Evolutionary conservation across 2,329 filamentous ascomycete species (phyloP).

Genomic region (Fusarium sp.): DNA sequence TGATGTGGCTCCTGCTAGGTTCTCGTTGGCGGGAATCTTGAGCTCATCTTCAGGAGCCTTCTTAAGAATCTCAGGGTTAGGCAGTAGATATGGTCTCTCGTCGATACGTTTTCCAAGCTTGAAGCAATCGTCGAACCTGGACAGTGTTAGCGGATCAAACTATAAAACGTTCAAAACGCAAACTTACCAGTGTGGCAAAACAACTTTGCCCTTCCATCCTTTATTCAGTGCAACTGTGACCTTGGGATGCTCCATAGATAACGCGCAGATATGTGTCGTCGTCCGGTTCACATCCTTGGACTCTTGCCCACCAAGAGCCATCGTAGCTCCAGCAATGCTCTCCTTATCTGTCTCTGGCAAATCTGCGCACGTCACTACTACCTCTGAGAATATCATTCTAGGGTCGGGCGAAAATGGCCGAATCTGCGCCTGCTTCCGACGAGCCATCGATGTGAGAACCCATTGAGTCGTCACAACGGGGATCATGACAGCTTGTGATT

Average conservation of each 20-base stretch:
- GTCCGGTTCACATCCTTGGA: conserved; percentile 76
- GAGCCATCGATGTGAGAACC: conserved; percentile 78
- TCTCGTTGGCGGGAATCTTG: conserved; percentile 67
- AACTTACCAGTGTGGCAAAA: conserved; percentile 89
- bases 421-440: conserved; percentile 78
- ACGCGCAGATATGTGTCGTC: conserved; percentile 90
- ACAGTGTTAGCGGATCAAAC: not conserved
- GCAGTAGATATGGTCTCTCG: conserved; percentile 86
- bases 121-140: conserved; percentile 95
- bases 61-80: conserved; percentile 85
- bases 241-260: conserved; percentile 80
- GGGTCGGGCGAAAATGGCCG: conserved; percentile 92
- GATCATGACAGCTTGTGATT: conserved; percentile 80
- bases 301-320: conserved; percentile 90
- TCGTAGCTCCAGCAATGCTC: conserved; percentile 87
- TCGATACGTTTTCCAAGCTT: conserved; percentile 92
- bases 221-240: conserved; percentile 73
- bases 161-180: not conserved
- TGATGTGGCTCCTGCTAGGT: conserved; percentile 76
- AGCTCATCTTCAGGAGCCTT: conserved; percentile 67
- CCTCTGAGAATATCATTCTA: conserved; percentile 87
- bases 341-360: conserved; percentile 90
- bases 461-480: conserved; percentile 87
- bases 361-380: conserved; percentile 85
- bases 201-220: conserved; percentile 80